Conservation (phyloP, 176 grass and related monocot species). For the Oryza australiensis region DNA sequence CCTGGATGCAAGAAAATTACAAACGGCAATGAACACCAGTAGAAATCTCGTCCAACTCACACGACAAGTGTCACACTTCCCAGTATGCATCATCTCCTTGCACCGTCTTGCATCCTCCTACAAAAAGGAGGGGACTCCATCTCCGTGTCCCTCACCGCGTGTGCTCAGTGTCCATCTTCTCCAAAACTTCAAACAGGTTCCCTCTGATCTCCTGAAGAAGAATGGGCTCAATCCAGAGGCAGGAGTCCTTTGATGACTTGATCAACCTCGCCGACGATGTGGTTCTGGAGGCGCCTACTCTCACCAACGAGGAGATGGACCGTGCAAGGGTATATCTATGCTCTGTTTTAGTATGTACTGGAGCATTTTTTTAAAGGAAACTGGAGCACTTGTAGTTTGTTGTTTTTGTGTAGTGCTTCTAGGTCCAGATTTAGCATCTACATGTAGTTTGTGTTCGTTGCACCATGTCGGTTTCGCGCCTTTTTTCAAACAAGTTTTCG, state of each 20-base stretch:
- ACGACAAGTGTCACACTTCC: constrained; percentile 14
- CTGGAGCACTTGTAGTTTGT: too few species aligned
- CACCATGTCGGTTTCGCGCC: background rate
- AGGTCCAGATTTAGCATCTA: background rate
- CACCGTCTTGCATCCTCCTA: constrained; percentile 6
- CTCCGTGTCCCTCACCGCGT: background rate
- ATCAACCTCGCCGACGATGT: background rate
- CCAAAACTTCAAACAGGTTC: background rate
- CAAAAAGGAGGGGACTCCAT: background rate
- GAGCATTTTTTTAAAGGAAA: too few species aligned
- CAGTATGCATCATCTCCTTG: constrained; percentile 13
- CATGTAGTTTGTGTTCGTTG: background rate
- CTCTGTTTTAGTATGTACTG: background rate
- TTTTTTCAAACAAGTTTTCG: too few species aligned
- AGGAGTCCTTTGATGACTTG: background rate
- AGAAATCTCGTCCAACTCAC: constrained; percentile 1
- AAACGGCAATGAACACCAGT: background rate
- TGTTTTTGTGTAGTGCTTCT: background rate
- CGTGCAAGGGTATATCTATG: constrained; percentile 26
- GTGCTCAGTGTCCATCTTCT: background rate
- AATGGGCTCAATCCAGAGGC: constrained; percentile 26
- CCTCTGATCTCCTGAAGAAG: background rate
- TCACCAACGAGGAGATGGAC: constrained; percentile 12
- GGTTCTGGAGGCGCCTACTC: constrained; percentile 29
- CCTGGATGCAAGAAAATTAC: constrained; percentile 15